These are phyloP conservation scores for Cardamine occulta DNA, from an alignment of 345 rosid genomes.

Conservation along the genomic window DNA sequence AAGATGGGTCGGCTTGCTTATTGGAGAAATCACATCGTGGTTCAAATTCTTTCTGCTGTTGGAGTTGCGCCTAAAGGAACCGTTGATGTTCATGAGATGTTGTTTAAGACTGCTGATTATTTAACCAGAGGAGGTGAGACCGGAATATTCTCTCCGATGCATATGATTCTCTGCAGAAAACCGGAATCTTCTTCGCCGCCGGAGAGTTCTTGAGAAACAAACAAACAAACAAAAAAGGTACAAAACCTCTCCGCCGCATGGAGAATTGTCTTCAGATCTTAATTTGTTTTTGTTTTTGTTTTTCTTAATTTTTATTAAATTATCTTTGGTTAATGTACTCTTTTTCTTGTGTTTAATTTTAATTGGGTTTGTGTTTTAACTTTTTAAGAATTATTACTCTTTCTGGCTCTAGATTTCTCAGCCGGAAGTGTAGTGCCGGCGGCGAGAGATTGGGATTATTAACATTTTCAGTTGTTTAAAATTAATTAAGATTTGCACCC, in stretches of 20 bases:
- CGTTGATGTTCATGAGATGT: slow-evolving; percentile 97
- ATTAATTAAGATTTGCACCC: not conserved
- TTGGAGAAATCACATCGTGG: slow-evolving; percentile 92
- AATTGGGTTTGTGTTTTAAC: slow-evolving; percentile 22
- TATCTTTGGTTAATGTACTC: slow-evolving; percentile 34
- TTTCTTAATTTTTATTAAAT: slow-evolving; percentile 20
- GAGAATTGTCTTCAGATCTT: slow-evolving; percentile 22
- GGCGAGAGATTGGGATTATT: not conserved
- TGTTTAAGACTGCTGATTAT: slow-evolving; percentile 80
- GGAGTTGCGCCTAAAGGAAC: slow-evolving; percentile 96
- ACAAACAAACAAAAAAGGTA: not conserved
- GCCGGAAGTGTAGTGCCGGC: slow-evolving; percentile 28
- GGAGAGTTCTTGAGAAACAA: slow-evolving; percentile 50
- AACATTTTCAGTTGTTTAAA: not conserved
- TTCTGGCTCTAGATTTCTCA: not conserved
- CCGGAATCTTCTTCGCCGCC: slow-evolving; percentile 68
- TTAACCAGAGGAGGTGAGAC: slow-evolving; percentile 84
- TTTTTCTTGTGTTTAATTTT: slow-evolving; percentile 22
- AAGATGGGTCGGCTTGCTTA: slow-evolving; percentile 92
- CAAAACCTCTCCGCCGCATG: not conserved
- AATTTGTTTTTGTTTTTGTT: slow-evolving; percentile 23
- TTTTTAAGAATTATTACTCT: not conserved
- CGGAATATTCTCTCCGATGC: slow-evolving; percentile 93
- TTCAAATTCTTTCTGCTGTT: slow-evolving; percentile 65
- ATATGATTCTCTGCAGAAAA: slow-evolving; percentile 93